Evolutionary conservation across 108 stramenopile species (phyloP).

Genomic region (Fistulifera pelliculosa): DNA sequence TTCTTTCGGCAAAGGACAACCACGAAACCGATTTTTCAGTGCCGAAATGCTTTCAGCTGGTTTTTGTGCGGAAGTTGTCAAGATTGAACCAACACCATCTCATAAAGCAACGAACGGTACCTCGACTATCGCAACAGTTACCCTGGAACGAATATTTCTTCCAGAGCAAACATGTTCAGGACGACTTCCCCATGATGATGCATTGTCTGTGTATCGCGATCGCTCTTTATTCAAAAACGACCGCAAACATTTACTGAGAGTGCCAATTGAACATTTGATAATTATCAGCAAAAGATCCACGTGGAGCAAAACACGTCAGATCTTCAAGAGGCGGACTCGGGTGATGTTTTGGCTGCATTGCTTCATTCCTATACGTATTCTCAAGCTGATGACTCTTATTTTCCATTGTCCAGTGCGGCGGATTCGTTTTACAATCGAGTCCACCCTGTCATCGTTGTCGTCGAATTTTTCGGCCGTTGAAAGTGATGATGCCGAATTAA

Average conservation of each 20-base stretch:
- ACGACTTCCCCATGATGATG: constrained; percentile 17
- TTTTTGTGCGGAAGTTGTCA: constrained; percentile 52
- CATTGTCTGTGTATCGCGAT: constrained; percentile 9
- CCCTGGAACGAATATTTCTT: constrained; percentile 38
- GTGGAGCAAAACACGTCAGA: not conserved
- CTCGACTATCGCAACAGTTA: constrained; percentile 40
- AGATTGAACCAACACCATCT: constrained; percentile 16
- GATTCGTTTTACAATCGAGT: not conserved
- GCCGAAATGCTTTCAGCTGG: constrained; percentile 1
- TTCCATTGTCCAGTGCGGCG: not conserved
- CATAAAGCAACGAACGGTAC: not conserved
- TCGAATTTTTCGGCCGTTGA: not conserved
- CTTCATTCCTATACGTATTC: not conserved
- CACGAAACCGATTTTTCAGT: not conserved
- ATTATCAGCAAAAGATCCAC: not conserved
- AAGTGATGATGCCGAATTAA: not conserved
- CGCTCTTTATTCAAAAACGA: too few relatives aligned
- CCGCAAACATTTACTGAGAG: not conserved
- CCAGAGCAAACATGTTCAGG: constrained; percentile 54
- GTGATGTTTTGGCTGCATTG: not conserved
- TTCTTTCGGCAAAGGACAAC: not conserved
- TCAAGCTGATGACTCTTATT: not conserved
- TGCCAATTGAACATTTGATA: not conserved
- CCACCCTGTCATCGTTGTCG: constrained; percentile 1
- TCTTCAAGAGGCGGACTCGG: not conserved